Evolutionary conservation across 2,329 filamentous ascomycete genomes (phyloP).

Genomic region (Didymella sp.): DNA sequence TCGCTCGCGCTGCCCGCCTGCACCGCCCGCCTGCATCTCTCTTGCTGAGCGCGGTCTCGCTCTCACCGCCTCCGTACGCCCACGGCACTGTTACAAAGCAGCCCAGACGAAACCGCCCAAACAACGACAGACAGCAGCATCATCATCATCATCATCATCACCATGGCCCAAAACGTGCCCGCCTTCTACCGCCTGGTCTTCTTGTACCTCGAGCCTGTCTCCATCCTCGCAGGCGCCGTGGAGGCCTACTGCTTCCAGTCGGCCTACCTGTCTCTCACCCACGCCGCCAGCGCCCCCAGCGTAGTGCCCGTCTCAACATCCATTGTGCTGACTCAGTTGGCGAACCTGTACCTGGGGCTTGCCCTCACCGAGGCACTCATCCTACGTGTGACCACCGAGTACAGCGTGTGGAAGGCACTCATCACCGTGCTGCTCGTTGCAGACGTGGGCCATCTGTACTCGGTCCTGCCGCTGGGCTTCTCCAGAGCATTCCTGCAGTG

Average conservation of each 20-base stretch:
- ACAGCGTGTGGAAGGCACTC: conserved; percentile 73
- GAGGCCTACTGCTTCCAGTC: conserved; percentile 59
- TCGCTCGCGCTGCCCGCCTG: not conserved
- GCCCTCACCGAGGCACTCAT: conserved; percentile 79
- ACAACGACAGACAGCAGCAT: conserved; percentile 12
- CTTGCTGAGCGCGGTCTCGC: conserved; percentile 1
- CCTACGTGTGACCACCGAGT: conserved; percentile 71
- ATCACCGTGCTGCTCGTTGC: conserved; percentile 73
- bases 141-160: too few relatives aligned
- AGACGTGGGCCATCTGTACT: conserved; percentile 78
- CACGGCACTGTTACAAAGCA: conserved; percentile 6
- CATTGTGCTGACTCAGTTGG: conserved; percentile 75
- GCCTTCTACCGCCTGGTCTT: conserved; percentile 74
- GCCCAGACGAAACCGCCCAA: conserved; percentile 20
- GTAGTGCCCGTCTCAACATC: conserved; percentile 65
- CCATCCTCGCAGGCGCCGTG: conserved; percentile 61
- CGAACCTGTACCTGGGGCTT: conserved; percentile 79
- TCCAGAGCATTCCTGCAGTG: conserved; percentile 68
- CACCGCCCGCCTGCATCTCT: too few relatives aligned
- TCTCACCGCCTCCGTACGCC: conserved; percentile 8
- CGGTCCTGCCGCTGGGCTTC: conserved; percentile 65
- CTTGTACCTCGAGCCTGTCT: conserved; percentile 71
- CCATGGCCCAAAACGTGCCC: conserved; percentile 58
- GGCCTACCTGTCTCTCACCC: conserved; percentile 69
- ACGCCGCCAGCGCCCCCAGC: conserved; percentile 60